phyloP scores from a whole-genome alignment of 805 yeast genomes.

The Starmerella gropengiesseri region DNA sequence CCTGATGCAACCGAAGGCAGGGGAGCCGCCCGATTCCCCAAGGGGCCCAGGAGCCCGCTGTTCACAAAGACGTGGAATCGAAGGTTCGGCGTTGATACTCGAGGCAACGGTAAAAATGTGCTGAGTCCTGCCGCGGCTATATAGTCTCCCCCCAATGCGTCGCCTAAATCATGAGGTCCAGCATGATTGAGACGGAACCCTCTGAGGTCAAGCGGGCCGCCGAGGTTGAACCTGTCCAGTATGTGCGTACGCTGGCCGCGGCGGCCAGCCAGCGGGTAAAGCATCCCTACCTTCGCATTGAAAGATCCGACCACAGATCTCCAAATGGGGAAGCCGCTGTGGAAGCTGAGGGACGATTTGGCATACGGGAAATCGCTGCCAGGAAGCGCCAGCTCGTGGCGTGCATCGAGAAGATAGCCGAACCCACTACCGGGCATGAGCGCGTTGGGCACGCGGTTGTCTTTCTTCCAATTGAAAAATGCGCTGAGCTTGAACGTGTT shows the following conservation, averaged over 20 bases:
- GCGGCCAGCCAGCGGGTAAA: conserved; percentile 17
- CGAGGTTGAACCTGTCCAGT: conserved; percentile 72
- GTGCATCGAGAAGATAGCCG: conserved; percentile 36
- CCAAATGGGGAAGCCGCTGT: conserved; percentile 26
- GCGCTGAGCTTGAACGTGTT: conserved; percentile 49
- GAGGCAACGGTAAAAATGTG: conserved; percentile 51
- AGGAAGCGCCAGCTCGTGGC: conserved; percentile 38
- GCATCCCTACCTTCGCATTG: conserved; percentile 20
- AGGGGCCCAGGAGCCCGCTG: conserved; percentile 47
- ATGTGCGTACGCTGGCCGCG: conserved; percentile 37
- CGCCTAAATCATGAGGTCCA: conserved; percentile 48
- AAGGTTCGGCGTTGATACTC: conserved; percentile 38
- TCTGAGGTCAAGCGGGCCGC: conserved; percentile 65
- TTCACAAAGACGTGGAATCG: conserved; percentile 53
- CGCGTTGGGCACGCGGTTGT: conserved; percentile 33
- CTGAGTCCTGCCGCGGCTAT: conserved; percentile 48
- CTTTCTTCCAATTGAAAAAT: conserved; percentile 35
- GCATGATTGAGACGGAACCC: conserved; percentile 59
- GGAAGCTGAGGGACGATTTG: conserved; percentile 30
- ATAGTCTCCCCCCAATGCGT: conserved; percentile 58
- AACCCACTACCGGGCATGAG: conserved; percentile 35
- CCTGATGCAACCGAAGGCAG: conserved; percentile 47
- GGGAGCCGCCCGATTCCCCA: conserved; percentile 18
- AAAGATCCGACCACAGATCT: conserved; percentile 12
- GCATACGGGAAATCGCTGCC: conserved; percentile 30